Evolutionary conservation across 352 stramenopile species (phyloP), one percentile per base, ranked within the genome.

Genomic region (Globisporangium acanthophoron): DNA sequence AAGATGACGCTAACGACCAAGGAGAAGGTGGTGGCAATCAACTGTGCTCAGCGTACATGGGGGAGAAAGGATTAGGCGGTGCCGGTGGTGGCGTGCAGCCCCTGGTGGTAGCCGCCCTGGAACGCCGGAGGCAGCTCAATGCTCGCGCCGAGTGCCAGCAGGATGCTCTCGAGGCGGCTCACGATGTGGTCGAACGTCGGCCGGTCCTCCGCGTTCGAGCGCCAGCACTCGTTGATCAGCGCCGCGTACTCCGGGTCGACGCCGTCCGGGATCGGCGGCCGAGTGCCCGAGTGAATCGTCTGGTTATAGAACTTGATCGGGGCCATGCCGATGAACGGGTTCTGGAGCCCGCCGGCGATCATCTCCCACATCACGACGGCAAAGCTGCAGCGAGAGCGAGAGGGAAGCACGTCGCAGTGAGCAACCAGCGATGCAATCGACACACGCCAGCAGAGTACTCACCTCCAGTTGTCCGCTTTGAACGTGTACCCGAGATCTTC

Each of bases 321-420:
- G 7, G 86, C 86, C 86, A 95, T 95, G 41, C 86, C 86, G 49
- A 95, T 90, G 66, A 95, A 95, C 53, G 78, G 84, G 55, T 95
- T 95, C 51, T 90, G 78, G 46, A 85, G 56, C 6, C 66, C 71
- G 24, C 80, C 82, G n/a, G 86, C 86, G 44, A 95, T 85, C 77
- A 95, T 94, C 69, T 95, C 86, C 86, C 86, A 95, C 86, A 95
- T 95, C 20, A 95, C 86, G 56, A 95, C 87, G 21, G 84, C 86
- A 70, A 95, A 94, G 61, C 86, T 94, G 41, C 37, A 31, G 24
- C 1, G 24, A 27, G 24, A 27, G 24, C 31, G n/a, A 37, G 33
- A 41, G 31, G 69, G 1, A 18, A n/a, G 20, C 15, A 27, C 24
- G 24, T 27, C 33, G 41, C 12, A 43, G 41, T 56, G 9, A 37